Evolutionary conservation across 2,329 filamentous ascomycete species (phyloP), one percentile per base, ranked within the genome.

Genomic region (Fusarium goolgardi): DNA sequence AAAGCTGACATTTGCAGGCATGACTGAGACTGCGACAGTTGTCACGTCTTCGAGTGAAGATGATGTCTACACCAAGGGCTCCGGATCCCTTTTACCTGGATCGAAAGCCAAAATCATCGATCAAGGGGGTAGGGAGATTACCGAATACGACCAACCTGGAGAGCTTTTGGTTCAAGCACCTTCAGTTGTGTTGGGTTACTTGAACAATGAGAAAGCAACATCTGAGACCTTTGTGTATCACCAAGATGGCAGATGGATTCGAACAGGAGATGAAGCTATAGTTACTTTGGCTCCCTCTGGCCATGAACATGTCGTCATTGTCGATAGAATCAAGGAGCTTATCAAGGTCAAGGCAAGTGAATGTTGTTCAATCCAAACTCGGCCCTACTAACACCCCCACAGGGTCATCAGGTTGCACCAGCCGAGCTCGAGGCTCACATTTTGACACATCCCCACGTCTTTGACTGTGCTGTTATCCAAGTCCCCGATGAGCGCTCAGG

Each of bases 171-270:
- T 97, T n/a, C 91, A 93, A 75, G 88, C 87, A 0, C 94, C 93
- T 0, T 89, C 90, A 1, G 87, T 96, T 4, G 89, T 91, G 0
- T 78, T 97, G 1, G 94, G 94, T 1, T 97, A 97, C 72, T 80
- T 97, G 51, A 91, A 96, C 78, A 97, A 97, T 74, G 88, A 92
- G 40, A 90, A 91, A 72, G 93, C 94, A 5, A 96, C 90, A 9
- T 83, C 86, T 47, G 93, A 96, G 75, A 96, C 94, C 0, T 97
- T 93, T 73, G 74, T 89, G 0, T 81, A 80, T 62, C 83, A 89
- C 50, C 82, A 89, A 3, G 89, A 94, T 65, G 88, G 88, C 4
- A 79, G 88, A 65, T 96, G 93, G 87, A 88, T 97, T 83, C 87
- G 86, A 21, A 97, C 94, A 0, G 94, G 94, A 11, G 94, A 97